Evolutionary conservation across 305 asterid genomes (phyloP).

Genomic region (Solanum hybrid): DNA sequence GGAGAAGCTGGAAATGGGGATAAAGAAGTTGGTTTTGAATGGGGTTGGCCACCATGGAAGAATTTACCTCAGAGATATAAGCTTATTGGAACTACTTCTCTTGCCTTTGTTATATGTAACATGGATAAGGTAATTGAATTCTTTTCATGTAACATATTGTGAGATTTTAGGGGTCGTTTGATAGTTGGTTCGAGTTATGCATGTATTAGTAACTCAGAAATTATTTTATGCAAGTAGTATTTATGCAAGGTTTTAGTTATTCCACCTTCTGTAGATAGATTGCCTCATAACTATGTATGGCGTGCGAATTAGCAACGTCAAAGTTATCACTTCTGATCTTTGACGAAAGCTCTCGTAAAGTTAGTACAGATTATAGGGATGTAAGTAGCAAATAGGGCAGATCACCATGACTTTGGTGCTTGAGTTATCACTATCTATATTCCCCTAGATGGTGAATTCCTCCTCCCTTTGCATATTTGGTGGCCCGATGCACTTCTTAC

Average conservation of each 20-base stretch:
- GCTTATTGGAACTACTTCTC: slow-evolving; percentile 87
- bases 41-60: slow-evolving; percentile 90
- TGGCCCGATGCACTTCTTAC: not conserved
- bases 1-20: slow-evolving; percentile 21
- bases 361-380: not conserved
- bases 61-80: slow-evolving; percentile 80
- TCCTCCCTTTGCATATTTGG: not conserved
- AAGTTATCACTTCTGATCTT: not conserved
- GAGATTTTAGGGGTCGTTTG: not conserved
- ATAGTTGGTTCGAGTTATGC: not conserved
- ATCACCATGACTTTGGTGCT: not conserved
- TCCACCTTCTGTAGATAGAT: not conserved
- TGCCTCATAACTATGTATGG: not conserved
- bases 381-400: not conserved
- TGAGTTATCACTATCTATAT: not conserved
- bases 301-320: not conserved
- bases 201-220: not conserved
- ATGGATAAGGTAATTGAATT: slow-evolving; percentile 75
- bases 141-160: not conserved
- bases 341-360: not conserved
- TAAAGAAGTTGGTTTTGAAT: slow-evolving; percentile 32
- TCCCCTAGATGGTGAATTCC: not conserved
- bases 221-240: not conserved
- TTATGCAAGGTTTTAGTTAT: not conserved
- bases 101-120: slow-evolving; percentile 89